Conservation (phyloP, 2,329 filamentous ascomycete species). For the Cladorrhinum sp. region DNA sequence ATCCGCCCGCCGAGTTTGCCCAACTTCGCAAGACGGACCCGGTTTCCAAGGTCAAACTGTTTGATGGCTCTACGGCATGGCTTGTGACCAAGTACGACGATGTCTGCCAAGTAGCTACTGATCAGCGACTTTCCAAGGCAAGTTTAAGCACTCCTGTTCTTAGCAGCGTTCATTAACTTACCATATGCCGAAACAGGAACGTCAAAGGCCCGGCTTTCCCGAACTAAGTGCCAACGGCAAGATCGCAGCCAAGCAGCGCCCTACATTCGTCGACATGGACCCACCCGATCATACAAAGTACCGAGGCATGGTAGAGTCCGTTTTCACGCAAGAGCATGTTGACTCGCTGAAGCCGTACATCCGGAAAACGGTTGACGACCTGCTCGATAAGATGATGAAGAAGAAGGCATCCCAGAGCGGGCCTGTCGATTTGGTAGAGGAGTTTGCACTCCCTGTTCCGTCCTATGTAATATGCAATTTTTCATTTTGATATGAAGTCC, state of each 20-base stretch:
- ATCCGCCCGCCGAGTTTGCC: constrained; percentile 45
- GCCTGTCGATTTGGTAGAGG: constrained; percentile 45
- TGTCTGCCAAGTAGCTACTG: constrained; percentile 43
- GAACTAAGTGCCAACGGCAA: constrained; percentile 47
- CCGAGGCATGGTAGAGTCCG: constrained; percentile 44
- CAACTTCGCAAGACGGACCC: constrained; percentile 41
- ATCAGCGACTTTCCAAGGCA: constrained; percentile 46
- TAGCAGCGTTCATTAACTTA: background rate
- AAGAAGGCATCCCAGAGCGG: constrained; percentile 35
- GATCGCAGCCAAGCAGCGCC: constrained; percentile 44
- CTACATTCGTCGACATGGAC: constrained; percentile 53
- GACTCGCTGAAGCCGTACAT: constrained; percentile 44
- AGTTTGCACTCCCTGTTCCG: constrained; percentile 47
- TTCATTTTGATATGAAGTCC: background rate
- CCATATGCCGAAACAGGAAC: constrained; percentile 30
- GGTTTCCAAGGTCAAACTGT: constrained; percentile 45
- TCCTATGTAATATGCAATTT: constrained; percentile 38
- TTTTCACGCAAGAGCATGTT: constrained; percentile 41
- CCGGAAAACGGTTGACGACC: constrained; percentile 42
- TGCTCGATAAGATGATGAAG: constrained; percentile 39
- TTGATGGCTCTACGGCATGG: constrained; percentile 47
- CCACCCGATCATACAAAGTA: constrained; percentile 46
- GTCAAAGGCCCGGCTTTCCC: constrained; percentile 43
- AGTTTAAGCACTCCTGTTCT: too few species aligned
- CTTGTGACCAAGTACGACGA: constrained; percentile 48